Conservation (phyloP, 345 rosid genomes). For the Camelina sativa region DNA sequence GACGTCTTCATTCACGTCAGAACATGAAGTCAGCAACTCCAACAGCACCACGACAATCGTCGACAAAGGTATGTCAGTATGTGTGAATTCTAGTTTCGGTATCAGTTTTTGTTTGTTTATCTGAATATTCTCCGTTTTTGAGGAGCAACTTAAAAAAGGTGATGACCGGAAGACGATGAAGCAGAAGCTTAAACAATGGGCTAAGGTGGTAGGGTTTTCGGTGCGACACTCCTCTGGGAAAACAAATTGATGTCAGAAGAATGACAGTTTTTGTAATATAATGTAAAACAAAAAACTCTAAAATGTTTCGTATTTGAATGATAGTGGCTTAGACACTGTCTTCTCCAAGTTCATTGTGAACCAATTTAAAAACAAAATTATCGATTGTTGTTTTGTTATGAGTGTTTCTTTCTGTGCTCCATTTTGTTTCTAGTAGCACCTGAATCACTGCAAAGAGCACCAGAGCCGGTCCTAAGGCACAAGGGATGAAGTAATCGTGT, state of each 20-base stretch:
- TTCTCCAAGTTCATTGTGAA: neutral
- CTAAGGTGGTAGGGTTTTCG: conserved; percentile 74
- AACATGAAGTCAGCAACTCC: conserved; percentile 38
- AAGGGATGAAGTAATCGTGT: neutral
- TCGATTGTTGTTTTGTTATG: neutral
- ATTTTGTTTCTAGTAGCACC: too few relatives aligned
- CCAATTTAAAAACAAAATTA: neutral
- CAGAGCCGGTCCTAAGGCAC: neutral
- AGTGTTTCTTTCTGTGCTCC: neutral
- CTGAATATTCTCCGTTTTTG: neutral
- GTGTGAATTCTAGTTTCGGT: neutral
- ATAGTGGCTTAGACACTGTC: neutral
- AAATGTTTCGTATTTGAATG: neutral
- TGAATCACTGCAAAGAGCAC: neutral
- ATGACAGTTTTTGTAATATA: neutral
- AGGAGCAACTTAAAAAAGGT: conserved; percentile 43
- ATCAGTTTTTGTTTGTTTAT: neutral
- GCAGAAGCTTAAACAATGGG: conserved; percentile 84
- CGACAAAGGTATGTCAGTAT: conserved; percentile 53
- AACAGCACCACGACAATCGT: conserved; percentile 43
- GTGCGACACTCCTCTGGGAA: conserved; percentile 54
- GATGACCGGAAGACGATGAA: conserved; percentile 72
- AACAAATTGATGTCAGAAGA: conserved; percentile 33
- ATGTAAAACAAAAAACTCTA: neutral
- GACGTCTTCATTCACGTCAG: conserved; percentile 58